Evolutionary conservation across 192 early-diverging fungal species (phyloP), one percentile per base, ranked within the genome.

Genomic region (Coemansia sp.): DNA sequence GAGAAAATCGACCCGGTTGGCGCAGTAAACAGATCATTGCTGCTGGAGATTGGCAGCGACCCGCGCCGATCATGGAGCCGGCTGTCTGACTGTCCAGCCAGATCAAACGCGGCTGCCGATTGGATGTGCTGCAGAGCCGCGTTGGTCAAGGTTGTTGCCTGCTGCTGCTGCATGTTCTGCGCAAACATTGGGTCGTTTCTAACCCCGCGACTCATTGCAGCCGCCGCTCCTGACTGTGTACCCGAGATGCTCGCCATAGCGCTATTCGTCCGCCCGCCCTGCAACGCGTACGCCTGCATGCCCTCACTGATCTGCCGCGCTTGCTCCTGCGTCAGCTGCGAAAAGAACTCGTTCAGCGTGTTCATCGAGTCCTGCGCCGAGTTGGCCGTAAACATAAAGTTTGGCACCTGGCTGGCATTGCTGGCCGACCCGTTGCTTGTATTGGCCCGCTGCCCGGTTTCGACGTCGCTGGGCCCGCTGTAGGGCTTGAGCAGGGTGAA

Each of bases 281-380:
- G 73, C 15, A 76, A 28, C 17, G 73, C 57, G 27, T 70, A 76
- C 26, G 58, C 30, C 26, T 70, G 67, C 32, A 76, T 31, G 1
- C 73, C 73, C 52, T 76, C 67, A 41, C 39, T 57, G 17, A 76
- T 29, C 50, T 76, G 73, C 34, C 56, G 62, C 7, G 55, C 48
- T 23, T 76, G 73, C 55, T 76, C 73, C n/a, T 64, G 61, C 8
- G 58, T 59, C 21, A 76, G 40, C 48, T 76, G 73, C 28, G 73
- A 54, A 3, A 76, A 49, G n/a, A 76, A 76, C 35, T 45, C 62
- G 15, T 76, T 69, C 8, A 76, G 51, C 23, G 63, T 76, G 31
- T 76, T 70, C 0, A 69, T 45, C 30, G 73, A 76, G 51, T 65
- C 59, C 38, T 76, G 73, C 11, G 67, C 67, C 1, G 73, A 51